Base-by-base conservation (phyloP, 495 filamentous ascomycete species). In the Lasiosphaeris hirsuta region DNA sequence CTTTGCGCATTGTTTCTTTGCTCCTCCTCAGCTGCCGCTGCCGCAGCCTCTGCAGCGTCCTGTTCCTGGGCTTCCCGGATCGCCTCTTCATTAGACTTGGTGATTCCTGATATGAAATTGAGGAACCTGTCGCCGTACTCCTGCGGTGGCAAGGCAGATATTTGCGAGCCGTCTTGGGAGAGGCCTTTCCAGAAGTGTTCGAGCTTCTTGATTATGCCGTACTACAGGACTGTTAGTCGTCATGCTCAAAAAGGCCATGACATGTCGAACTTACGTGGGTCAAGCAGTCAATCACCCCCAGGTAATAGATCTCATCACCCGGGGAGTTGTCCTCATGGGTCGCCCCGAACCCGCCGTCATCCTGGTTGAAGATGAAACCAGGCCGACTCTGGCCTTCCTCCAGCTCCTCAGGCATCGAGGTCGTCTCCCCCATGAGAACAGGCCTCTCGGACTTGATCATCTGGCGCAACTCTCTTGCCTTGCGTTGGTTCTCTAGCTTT, bases 211-310 rank as follows among this genome's bases (percentile, higher is more conserved):
- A 93, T 78, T 45, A 88, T 84, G 52, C 87, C 90, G 67, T 96
- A 96, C 88, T 93, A 56, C 14, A 19, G 18, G 6, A 60, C 51
- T n/a, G 61, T 80, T 69, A 80, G 73, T 49, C 54, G 45, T 39
- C 51, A 47, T 33, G 23, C 14, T 44, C 42, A 9, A 13, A 30
- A 3, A 38, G 8, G 8, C 4, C 7, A 45, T 8, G 8, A 7
- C 2, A 17, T 41, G 9, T 7, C 14, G 0, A 49, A 81, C 88
- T 80, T 77, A 94, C 90, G 72, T 96, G 90, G 39, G 94, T 99
- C 66, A 99, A 73, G 69, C 93, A 97, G 71, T 97, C 95, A 67
- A 97, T 97, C 59, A 99, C 94, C 10, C 94, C 94, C 7, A 99
- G 81, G 68, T 97, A 99, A 65, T 97, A 99, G 35, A 99, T 91